Conservation (phyloP, 345 rosid species). For the Clausena lansium region DNA sequence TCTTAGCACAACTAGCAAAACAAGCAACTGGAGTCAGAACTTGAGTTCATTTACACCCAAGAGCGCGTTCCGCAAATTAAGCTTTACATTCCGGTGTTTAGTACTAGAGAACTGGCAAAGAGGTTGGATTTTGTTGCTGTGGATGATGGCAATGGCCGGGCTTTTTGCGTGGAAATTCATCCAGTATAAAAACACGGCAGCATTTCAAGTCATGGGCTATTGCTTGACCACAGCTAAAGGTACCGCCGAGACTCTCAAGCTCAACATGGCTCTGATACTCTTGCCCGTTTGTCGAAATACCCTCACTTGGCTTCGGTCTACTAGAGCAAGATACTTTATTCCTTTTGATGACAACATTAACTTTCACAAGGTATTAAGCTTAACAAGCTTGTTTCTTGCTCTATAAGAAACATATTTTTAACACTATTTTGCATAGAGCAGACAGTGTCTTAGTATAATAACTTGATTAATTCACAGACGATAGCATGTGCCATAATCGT, state of each 20-base stretch:
- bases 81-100: constrained; percentile 42
- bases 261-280: constrained; percentile 96
- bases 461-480: constrained; percentile 40
- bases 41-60: constrained; percentile 42
- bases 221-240: constrained; percentile 88
- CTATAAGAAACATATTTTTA: background rate
- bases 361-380: constrained; percentile 75
- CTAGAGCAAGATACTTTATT: constrained; percentile 56
- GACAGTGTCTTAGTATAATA: background rate
- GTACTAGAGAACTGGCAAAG: constrained; percentile 83
- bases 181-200: constrained; percentile 67
- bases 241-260: constrained; percentile 94
- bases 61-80: constrained; percentile 29
- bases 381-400: background rate
- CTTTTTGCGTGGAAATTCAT: constrained; percentile 87
- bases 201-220: constrained; percentile 83
- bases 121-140: constrained; percentile 66
- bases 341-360: constrained; percentile 88
- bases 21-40: constrained; percentile 57
- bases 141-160: constrained; percentile 60
- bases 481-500: constrained; percentile 68
- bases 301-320: constrained; percentile 88
- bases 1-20: constrained; percentile 67
- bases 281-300: constrained; percentile 93
- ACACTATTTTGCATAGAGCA: too few relatives aligned